These are phyloP conservation scores for Trichophyton mentagrophytes DNA, from an alignment of 2,329 filamentous ascomycete species.

Conservation along the genomic window DNA sequence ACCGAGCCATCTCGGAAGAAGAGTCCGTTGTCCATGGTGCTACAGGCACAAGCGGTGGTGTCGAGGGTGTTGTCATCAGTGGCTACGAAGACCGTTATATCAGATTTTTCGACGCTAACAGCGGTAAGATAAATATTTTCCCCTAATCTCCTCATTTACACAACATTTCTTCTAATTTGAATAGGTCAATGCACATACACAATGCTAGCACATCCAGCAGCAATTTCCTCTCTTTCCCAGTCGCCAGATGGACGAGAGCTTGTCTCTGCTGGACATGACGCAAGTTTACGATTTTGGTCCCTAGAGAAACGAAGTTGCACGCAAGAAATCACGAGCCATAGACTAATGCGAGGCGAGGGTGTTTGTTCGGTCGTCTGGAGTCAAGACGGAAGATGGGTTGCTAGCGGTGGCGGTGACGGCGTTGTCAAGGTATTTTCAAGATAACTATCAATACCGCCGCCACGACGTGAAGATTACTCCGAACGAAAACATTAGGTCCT, in stretches of 20 bases:
- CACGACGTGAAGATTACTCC: not conserved
- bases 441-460: constrained; percentile 16
- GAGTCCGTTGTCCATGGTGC: constrained; percentile 64
- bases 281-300: constrained; percentile 91
- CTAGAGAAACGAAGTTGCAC: constrained; percentile 90
- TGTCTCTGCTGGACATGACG: constrained; percentile 91
- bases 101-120: constrained; percentile 96
- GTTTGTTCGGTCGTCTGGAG: constrained; percentile 94
- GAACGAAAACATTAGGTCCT: not conserved
- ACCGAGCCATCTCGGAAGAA: constrained; percentile 52
- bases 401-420: constrained; percentile 87
- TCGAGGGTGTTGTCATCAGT: constrained; percentile 89
- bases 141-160: constrained; percentile 13
- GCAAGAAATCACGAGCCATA: constrained; percentile 86
- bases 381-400: constrained; percentile 84
- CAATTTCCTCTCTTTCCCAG: constrained; percentile 81
- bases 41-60: constrained; percentile 66
- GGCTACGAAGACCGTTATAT: constrained; percentile 95
- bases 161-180: not conserved
- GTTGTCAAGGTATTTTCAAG: constrained; percentile 76
- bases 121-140: constrained; percentile 53
- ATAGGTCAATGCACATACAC: constrained; percentile 97
- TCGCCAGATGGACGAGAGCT: constrained; percentile 89
- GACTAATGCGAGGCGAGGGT: constrained; percentile 89
- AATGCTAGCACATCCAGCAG: constrained; percentile 90